Conservation (phyloP, 2,329 filamentous ascomycete genomes). For the Diaporthe ampelina region DNA sequence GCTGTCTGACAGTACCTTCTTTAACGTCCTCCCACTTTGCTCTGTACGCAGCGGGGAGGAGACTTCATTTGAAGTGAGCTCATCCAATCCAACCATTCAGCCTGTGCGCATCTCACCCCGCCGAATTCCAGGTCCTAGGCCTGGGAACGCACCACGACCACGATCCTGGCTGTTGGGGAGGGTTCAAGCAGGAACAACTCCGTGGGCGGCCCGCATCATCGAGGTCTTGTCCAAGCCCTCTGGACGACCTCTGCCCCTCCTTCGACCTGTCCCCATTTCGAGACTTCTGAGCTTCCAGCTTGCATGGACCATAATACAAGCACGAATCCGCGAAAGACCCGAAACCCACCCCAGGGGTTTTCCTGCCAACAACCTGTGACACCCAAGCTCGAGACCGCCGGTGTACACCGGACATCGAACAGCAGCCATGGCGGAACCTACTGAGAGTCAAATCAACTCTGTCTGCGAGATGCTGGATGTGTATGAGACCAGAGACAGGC, state of each 20-base stretch:
- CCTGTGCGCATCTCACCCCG: not conserved
- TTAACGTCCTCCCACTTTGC: not conserved
- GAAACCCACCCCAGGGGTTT: not conserved
- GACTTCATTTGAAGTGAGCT: not conserved
- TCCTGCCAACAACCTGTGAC: not conserved
- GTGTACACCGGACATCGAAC: not conserved
- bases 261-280: not conserved
- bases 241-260: not conserved
- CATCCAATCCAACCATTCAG: not conserved
- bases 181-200: constrained; percentile 15
- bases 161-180: constrained; percentile 10
- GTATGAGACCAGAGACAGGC: constrained; percentile 53
- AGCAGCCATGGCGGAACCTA: constrained; percentile 51
- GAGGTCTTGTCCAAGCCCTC: constrained; percentile 8
- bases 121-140: not conserved
- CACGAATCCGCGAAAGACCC: constrained; percentile 8
- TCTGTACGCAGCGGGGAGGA: constrained; percentile 25
- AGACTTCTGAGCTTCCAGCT: not conserved
- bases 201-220: not conserved
- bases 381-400: not conserved
- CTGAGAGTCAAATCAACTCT: constrained; percentile 53
- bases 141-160: not conserved
- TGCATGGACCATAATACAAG: constrained; percentile 1
- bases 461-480: constrained; percentile 60
- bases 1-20: constrained; percentile 14